A percentile compares a stretch with the other conserved stretches of the same genome.
phyloP scores from a whole-genome alignment of 805 yeast species.

The Geotrichum ghanense region DNA sequence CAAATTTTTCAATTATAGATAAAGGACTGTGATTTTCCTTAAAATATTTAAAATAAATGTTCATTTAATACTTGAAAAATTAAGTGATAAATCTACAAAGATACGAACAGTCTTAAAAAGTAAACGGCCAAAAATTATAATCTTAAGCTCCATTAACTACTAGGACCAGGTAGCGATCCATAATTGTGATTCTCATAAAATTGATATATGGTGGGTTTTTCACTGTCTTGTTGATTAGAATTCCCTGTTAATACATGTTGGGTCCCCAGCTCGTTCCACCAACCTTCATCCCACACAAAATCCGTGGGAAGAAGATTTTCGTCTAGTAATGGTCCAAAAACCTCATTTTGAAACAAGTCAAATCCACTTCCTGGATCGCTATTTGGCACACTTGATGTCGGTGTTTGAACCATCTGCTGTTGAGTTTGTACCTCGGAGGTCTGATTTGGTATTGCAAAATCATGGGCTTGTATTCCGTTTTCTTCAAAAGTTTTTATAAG shows the following conservation, averaged over 20 bases:
- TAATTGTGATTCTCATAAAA: no score
- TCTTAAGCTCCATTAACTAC: no score
- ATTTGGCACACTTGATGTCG: background rate
- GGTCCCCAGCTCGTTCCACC: background rate
- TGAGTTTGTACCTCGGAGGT: background rate
- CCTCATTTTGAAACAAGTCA: conserved; percentile 1
- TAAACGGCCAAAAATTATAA: no score
- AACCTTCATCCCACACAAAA: conserved; percentile 1
- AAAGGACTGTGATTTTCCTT: no score
- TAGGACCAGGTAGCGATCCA: no score
- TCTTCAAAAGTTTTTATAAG: conserved; percentile 1
- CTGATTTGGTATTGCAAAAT: background rate
- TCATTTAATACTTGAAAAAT: no score
- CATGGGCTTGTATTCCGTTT: background rate
- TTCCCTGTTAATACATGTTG: background rate
- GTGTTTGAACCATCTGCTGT: background rate
- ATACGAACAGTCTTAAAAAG: no score
- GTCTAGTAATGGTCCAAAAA: background rate
- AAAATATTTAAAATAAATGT: no score
- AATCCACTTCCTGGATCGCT: background rate
- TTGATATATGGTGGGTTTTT: background rate
- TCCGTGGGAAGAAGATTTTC: background rate
- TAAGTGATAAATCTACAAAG: no score
- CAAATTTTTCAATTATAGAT: no score
- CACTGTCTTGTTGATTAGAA: no score